Evolutionary conservation across 169 alveolate species (phyloP), one percentile per base, ranked within the genome.

Genomic region (Plasmodium coatneyi): DNA sequence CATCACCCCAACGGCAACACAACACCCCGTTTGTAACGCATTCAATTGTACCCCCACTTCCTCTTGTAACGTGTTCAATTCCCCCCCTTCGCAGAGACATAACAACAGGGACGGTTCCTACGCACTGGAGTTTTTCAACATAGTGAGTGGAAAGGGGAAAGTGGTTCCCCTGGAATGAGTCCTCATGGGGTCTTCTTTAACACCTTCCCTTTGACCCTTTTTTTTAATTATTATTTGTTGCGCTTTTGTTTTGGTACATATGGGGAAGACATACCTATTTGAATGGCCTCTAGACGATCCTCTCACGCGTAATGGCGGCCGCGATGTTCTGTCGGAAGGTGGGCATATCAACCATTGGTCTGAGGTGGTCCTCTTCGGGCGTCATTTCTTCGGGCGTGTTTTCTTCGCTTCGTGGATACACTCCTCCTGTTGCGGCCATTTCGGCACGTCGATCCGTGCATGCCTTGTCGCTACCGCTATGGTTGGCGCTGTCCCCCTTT

Each of bases 41-140:
- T 54, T 28, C 56, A 82, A 6, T 39, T 82, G 54, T 82, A 52
- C 34, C 25, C 54, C 25, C 56, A 82, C 34, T 4, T 5, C 52
- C 19, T n/a, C 9, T n/a, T 19, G 71, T 46, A 25, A 4, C 43
- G 16, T 25, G 0, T 86, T 3, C 80, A 30, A 34, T 14, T 36
- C 5, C 46, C 56, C 16, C 66, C 28, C 7, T 46, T 87, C 46
- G 30, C 70, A 87, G 93, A 87, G 39, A 6, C 32, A n/a, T 1
- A 19, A 79, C 28, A 3, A 71, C n/a, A 80, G 70, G 16, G 28
- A 30, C 12, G 70, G 46, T 49, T 52, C 81, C 22, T 87, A 87
- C 52, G 80, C 82, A 14, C 60, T 87, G 12, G 82, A 87, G 80
- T 76, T 87, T 19, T 28, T 78, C 46, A 87, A 87, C 87, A 78